These are phyloP conservation scores for Verbena officinalis DNA, from an alignment of 257 asterid species.

Conservation along the genomic window DNA sequence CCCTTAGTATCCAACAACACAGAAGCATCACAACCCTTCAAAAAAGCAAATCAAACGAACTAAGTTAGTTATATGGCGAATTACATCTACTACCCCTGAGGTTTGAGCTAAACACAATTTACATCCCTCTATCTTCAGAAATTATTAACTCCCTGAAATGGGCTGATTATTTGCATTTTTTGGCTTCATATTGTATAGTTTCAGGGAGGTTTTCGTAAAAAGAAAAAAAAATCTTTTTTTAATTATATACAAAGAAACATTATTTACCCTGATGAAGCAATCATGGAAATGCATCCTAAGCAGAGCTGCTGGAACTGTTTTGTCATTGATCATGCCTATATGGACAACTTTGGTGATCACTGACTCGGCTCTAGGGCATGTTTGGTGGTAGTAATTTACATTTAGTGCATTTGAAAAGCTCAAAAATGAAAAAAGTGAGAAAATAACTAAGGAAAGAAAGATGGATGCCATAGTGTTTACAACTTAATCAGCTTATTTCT, in stretches of 20 bases:
- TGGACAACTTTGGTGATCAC: slow-evolving; percentile 44
- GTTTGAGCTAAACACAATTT: too few relatives aligned
- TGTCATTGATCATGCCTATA: slow-evolving; percentile 65
- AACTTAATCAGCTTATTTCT: neutral
- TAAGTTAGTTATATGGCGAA: too few relatives aligned
- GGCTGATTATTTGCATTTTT: too few relatives aligned
- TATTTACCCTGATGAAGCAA: slow-evolving; percentile 72
- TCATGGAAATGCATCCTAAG: slow-evolving; percentile 92
- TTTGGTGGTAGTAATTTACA: slow-evolving; percentile 57
- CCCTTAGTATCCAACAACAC: slow-evolving; percentile 62
- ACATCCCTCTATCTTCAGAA: too few relatives aligned
- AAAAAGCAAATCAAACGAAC: too few relatives aligned
- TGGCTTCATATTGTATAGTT: too few relatives aligned
- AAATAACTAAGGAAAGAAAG: slow-evolving; percentile 27
- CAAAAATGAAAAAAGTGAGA: slow-evolving; percentile 26
- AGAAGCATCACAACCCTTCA: slow-evolving; percentile 87
- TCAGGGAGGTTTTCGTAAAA: too few relatives aligned
- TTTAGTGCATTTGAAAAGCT: slow-evolving; percentile 45
- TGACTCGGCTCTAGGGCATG: slow-evolving; percentile 70
- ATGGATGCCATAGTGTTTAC: slow-evolving; percentile 40
- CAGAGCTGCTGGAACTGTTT: slow-evolving; percentile 82
- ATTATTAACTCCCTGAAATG: too few relatives aligned
- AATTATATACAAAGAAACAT: too few relatives aligned
- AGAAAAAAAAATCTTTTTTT: neutral
- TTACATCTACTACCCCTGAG: too few relatives aligned